A percentile compares a stretch with the other conserved stretches of the same genome.
phyloP scores from a whole-genome alignment of 2,329 filamentous ascomycete genomes.

The Rosellinia necatrix region DNA sequence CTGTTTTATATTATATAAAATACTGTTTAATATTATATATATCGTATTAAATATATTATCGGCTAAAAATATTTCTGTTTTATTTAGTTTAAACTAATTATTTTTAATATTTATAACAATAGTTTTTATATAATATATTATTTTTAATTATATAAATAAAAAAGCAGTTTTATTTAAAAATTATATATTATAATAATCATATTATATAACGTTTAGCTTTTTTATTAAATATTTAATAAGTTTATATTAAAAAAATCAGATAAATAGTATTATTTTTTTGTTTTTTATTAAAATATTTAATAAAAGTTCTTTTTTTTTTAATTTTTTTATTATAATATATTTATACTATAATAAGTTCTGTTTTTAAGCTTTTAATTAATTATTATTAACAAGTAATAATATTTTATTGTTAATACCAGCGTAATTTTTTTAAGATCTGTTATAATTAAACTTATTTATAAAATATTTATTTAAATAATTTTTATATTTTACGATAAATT shows the following conservation, averaged over 20 bases:
- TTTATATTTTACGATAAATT: too few species aligned
- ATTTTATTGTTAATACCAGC: not conserved
- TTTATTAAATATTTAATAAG: too few species aligned
- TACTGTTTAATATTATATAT: not conserved
- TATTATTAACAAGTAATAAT: not conserved
- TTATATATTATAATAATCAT: not conserved
- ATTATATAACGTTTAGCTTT: too few species aligned
- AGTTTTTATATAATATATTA: not conserved
- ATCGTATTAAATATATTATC: not conserved
- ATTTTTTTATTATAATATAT: not conserved
- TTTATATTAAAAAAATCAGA: not conserved
- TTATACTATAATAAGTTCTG: not conserved
- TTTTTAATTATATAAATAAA: not conserved
- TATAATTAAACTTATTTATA: not conserved
- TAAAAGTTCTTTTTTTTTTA: not conserved
- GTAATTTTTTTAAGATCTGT: not conserved
- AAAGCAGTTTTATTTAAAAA: not conserved
- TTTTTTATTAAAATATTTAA: not conserved
- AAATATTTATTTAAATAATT: not conserved
- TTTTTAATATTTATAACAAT: not conserved
- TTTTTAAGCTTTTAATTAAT: not conserved
- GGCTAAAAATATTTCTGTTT: not conserved
- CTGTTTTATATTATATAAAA: not conserved
- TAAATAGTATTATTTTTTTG: not conserved
- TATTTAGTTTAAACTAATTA: not conserved